Evolutionary conservation across 2,329 filamentous ascomycete genomes (phyloP), one percentile per base, ranked within the genome.

Genomic region (Kalmusia sp.): DNA sequence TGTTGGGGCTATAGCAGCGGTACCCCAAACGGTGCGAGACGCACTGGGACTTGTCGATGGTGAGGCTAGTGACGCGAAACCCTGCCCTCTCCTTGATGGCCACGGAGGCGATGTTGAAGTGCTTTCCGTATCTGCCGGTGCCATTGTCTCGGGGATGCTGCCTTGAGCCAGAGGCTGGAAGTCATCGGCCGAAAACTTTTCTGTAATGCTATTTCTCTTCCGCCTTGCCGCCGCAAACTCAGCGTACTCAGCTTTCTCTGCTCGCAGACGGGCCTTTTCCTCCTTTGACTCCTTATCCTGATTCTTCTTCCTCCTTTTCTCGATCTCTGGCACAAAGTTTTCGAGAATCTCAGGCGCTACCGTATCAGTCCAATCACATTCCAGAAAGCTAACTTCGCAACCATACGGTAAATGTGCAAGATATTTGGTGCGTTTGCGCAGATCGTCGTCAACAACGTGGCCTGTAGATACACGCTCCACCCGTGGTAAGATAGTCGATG

Each of bases 301-400:
- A 64, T 96, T 92, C 49, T 84, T 83, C 73, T 89, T 92, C 51
- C 92, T 82, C 48, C 93, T 83, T 51, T 85, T 83, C 59, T 91
- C 89, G 48, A 95, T 89, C 54, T 96, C 92, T 0, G 80, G 76
- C n/a, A 82, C 80, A 74, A 96, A 97, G 1, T 83, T 82, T 33
- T 86, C 86, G n/a, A 97, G 79, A 3, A 91, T 83, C 45, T 91
- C 88, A 1, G 87, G 81, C 3, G 87, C 83, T 4, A 97, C 90
- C 31, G 95, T 90, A 61, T 96, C 92, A 3, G 91, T 92, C 93
- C 93, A 97, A 72, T 97, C 92, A 68, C 93, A 97, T 75, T 97
- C 93, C 1, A 97, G 75, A 65, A 96, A 96, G 61, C 84, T 92
- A 35, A 97, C 90, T 61, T 96, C 89, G 71, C 92, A 96, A n/a